Base-by-base conservation (phyloP, 2,329 filamentous ascomycete species). In the Xylaria arbuscula region DNA sequence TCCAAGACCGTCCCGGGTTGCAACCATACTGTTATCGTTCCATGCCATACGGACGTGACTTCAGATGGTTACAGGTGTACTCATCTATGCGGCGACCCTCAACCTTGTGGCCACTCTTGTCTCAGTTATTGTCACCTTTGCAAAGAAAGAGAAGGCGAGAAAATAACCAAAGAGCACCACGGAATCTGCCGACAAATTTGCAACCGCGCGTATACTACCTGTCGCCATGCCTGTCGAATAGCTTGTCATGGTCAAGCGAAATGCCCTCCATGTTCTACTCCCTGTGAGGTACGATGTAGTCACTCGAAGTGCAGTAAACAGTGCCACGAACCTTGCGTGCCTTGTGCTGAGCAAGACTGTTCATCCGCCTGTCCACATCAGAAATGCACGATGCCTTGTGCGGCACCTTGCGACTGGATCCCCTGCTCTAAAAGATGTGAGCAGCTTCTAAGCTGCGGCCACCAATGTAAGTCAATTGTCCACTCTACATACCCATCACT, bases 341-440 rank as follows among this genome's bases (percentile, higher is more conserved):
- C 89, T 0, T 92, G 90, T 71, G 85, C 85, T 0, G 85, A 88
- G 69, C 77, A 78, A 22, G 70, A 75, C 0, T 92, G 89, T 70
- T 77, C 81, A 0, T 90, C 86, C 38, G 73, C 73, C 3, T 92
- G 89, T 69, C 81, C 82, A 8, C 90, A 92, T 72, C 74, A 78
- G 42, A 79, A 72, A 48, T 71, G 70, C 40, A 67, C 67, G 10
- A 71, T 71, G 69, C 69, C 69, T 40, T 71, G 91, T 69, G 88
- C 89, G 0, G 90, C 86, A 0, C 90, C 91, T 0, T 93, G 90
- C 74, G 82, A 91, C 70, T 85, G 88, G 79, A 74, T 92, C 0
- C 91, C 91, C 1, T 93, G 90, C 75, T 86, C 85, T 1, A 77
- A 83, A 71, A 82, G 90, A 9, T 93, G 91, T 73, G 73, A 80